phyloP scores from a whole-genome alignment of 306 rosid genomes.

The Cucumis hystrix region DNA sequence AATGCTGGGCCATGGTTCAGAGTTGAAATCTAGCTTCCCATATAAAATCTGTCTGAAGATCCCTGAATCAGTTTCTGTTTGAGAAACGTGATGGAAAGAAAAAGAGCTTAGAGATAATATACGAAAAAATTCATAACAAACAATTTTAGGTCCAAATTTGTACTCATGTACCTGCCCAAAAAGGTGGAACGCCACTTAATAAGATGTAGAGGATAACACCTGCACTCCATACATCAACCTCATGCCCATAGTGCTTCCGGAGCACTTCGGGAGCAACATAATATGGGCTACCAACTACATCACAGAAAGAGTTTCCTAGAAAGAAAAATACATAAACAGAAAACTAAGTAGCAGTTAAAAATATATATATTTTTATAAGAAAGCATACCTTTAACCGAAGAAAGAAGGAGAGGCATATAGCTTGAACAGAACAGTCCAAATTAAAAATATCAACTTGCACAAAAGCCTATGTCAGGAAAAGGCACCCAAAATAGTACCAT shows the following conservation, averaged over 20 bases:
- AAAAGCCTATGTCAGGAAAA: background rate
- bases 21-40: slow-evolving; percentile 57
- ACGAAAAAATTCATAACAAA: background rate
- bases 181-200: slow-evolving; percentile 85
- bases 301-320: slow-evolving; percentile 57
- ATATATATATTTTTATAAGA: background rate
- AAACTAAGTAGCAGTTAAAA: background rate
- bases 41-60: slow-evolving; percentile 68
- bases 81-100: background rate
- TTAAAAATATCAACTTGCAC: background rate
- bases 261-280: slow-evolving; percentile 86
- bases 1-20: slow-evolving; percentile 80
- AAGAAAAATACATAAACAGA: slow-evolving; percentile 8
- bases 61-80: slow-evolving; percentile 71
- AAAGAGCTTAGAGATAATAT: background rate
- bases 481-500: background rate
- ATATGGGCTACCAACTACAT: slow-evolving; percentile 82
- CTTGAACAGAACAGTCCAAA: slow-evolving; percentile 1
- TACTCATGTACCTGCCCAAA: slow-evolving; percentile 68
- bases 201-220: slow-evolving; percentile 87
- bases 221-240: slow-evolving; percentile 90
- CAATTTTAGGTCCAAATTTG: slow-evolving; percentile 1
- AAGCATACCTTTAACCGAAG: background rate
- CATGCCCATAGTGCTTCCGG: slow-evolving; percentile 68
- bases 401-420: background rate